phyloP scores from a whole-genome alignment of 495 filamentous ascomycete genomes.

The Trichoderma virens region DNA sequence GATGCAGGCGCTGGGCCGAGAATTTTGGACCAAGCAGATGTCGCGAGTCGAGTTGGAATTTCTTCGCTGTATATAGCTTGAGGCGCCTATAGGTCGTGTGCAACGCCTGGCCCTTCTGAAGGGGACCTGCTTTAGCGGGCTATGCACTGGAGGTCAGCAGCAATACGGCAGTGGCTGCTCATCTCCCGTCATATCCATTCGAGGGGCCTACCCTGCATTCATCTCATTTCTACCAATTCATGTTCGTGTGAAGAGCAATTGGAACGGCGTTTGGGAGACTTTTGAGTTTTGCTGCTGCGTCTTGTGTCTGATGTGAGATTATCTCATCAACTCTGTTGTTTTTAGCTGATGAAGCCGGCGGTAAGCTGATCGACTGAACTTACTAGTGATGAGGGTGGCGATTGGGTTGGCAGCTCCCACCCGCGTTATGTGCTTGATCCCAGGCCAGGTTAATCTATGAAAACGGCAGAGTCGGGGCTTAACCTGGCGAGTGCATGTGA shows the following conservation, averaged over 20 bases:
- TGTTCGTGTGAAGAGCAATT: not conserved
- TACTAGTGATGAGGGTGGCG: constrained; percentile 1
- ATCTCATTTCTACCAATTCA: not conserved
- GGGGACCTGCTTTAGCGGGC: not conserved
- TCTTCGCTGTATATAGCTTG: not conserved
- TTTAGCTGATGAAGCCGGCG: not conserved
- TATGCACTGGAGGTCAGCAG: not conserved
- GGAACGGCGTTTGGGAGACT: not conserved
- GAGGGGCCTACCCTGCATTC: not conserved
- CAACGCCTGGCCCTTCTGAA: not conserved
- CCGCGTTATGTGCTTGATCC: not conserved
- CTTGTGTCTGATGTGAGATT: constrained; percentile 6
- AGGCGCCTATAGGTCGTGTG: not conserved
- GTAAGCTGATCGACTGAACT: not conserved
- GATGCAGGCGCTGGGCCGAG: not conserved
- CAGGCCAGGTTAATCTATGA: not conserved
- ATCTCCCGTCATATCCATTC: not conserved
- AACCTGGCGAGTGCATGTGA: not conserved
- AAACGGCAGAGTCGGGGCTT: not conserved
- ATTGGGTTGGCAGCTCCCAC: not conserved
- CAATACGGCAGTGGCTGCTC: not conserved
- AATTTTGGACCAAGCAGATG: not conserved
- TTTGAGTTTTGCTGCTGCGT: not conserved
- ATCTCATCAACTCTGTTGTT: not conserved
- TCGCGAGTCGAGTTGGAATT: not conserved